Evolutionary conservation across 2,329 filamentous ascomycete genomes (phyloP).

Genomic region (Aspergillus quadrilineatus): DNA sequence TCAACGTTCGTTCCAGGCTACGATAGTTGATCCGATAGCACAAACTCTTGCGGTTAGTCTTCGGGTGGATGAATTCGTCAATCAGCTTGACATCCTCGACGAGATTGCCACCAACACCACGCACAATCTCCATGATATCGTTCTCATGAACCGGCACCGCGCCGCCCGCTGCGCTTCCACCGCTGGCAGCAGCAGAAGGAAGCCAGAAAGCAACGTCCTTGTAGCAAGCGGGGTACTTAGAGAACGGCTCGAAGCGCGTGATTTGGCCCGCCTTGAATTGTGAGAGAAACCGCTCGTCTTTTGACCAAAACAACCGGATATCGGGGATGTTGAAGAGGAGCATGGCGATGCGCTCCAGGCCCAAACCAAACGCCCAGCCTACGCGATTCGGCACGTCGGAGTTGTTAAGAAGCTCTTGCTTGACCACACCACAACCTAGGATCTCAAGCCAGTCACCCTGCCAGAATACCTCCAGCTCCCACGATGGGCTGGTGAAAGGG

Average conservation of each 20-base stretch:
- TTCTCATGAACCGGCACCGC: conserved; percentile 75
- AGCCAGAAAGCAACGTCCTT: conserved; percentile 97
- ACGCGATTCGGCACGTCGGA: conserved; percentile 73
- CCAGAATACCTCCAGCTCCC: conserved; percentile 95
- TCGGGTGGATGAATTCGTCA: conserved; percentile 86
- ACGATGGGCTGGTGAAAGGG: conserved; percentile 92
- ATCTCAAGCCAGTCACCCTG: conserved; percentile 94
- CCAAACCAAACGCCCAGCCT: conserved; percentile 95
- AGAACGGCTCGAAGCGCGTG: conserved; percentile 77
- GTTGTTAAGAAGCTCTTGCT: conserved; percentile 75
- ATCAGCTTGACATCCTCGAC: conserved; percentile 84
- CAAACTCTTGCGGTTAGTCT: conserved; percentile 76
- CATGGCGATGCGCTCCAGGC: conserved; percentile 95
- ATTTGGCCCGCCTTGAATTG: conserved; percentile 67
- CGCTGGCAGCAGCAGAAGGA: conserved; percentile 40
- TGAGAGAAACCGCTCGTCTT: conserved; percentile 76
- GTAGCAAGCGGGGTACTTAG: conserved; percentile 82
- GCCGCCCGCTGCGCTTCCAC: conserved; percentile 40
- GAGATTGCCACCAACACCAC: conserved; percentile 74
- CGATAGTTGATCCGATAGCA: conserved; percentile 94
- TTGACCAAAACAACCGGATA: conserved; percentile 94
- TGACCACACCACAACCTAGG: conserved; percentile 85
- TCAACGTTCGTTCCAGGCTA: conserved; percentile 86
- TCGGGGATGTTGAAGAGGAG: conserved; percentile 93
- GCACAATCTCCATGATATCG: conserved; percentile 93